phyloP scores from a whole-genome alignment of 495 filamentous ascomycete species.

The Penicillium crystallinum region DNA sequence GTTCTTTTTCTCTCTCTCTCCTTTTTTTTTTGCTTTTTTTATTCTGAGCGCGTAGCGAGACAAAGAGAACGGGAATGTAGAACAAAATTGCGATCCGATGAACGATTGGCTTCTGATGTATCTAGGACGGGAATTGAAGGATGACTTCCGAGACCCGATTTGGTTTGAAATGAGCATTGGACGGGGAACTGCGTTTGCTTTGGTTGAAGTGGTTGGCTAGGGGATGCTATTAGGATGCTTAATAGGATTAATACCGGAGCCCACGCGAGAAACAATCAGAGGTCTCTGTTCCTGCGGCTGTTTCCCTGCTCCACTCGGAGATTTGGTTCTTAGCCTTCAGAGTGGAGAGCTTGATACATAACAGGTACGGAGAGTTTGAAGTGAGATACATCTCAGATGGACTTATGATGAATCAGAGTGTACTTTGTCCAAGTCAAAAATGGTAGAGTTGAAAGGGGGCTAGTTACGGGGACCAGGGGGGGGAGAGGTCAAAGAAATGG shows the following conservation, averaged over 20 bases:
- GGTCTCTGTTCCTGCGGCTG: constrained; percentile 27
- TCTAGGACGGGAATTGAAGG: constrained; percentile 1
- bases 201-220: constrained; percentile 6
- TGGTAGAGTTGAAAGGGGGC: constrained; percentile 25
- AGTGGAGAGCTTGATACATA: constrained; percentile 19
- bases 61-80: constrained; percentile 1
- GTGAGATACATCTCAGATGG: constrained; percentile 12
- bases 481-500: constrained; percentile 32
- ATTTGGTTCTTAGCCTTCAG: constrained; percentile 22
- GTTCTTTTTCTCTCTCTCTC: background rate
- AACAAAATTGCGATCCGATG: background rate
- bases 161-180: constrained; percentile 10
- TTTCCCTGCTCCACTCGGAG: constrained; percentile 23
- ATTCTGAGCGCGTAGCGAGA: background rate
- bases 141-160: constrained; percentile 12
- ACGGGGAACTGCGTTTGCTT: constrained; percentile 11
- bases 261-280: constrained; percentile 26
- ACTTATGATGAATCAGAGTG: constrained; percentile 20
- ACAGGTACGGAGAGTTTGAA: background rate
- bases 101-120: constrained; percentile 13
- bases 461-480: constrained; percentile 30
- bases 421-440: constrained; percentile 12
- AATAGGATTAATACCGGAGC: constrained; percentile 11
- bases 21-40: background rate
- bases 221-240: background rate